Conservation (phyloP, 2,329 filamentous ascomycete species). For the Arthroderma uncinatum region DNA sequence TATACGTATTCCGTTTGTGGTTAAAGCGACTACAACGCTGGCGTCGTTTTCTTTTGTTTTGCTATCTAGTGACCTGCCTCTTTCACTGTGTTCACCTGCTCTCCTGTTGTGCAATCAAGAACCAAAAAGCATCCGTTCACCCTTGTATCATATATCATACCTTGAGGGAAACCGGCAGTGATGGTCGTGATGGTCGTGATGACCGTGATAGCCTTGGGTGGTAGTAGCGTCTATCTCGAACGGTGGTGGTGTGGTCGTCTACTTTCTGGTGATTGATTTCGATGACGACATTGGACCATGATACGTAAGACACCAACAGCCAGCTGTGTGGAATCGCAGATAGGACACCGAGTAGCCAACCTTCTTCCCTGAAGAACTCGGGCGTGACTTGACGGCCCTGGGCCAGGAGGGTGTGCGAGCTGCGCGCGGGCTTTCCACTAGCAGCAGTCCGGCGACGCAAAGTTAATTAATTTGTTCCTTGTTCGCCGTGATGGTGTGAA, state of each 20-base stretch:
- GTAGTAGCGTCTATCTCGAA: neutral
- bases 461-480: neutral
- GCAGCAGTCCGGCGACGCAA: neutral
- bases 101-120: neutral
- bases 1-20: too few species aligned
- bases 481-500: neutral
- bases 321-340: neutral
- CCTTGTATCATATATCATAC: neutral
- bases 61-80: neutral
- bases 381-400: neutral
- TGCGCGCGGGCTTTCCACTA: neutral
- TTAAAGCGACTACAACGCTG: neutral
- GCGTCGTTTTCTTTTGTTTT: neutral
- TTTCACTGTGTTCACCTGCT: neutral
- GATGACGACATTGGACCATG: neutral
- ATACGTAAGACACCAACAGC: neutral
- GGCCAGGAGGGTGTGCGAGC: neutral
- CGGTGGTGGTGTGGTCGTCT: neutral
- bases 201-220: neutral
- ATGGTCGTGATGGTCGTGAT: neutral
- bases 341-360: neutral
- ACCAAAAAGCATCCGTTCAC: neutral
- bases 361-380: neutral
- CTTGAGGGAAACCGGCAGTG: neutral
- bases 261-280: neutral